phyloP scores from a whole-genome alignment of 164 flowering plant species.

The Nymphaea thermarum region DNA sequence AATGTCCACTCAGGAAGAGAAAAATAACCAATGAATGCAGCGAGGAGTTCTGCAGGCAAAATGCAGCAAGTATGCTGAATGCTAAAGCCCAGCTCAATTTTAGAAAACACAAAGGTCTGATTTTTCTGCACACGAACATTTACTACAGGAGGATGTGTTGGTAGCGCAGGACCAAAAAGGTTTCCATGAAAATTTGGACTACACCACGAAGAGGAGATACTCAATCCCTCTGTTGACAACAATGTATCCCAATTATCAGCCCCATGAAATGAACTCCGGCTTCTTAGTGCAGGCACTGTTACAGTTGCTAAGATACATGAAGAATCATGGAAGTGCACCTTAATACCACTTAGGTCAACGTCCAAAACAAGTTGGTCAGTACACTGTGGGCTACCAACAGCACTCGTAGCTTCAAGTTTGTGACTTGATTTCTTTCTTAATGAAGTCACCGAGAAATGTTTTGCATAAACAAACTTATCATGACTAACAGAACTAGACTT shows the following conservation, averaged over 20 bases:
- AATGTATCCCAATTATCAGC: conserved; percentile 39
- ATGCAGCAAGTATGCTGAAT: conserved; percentile 69
- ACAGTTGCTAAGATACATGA: conserved; percentile 52
- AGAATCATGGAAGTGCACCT: conserved; percentile 70
- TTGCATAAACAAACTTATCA: conserved; percentile 12
- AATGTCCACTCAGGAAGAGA: conserved; percentile 65
- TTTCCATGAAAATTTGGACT: conserved; percentile 19
- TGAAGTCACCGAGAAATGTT: conserved; percentile 10
- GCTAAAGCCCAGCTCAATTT: conserved; percentile 43
- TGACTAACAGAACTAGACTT: conserved; percentile 11
- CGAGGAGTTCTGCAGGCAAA: conserved; percentile 60
- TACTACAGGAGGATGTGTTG: conserved; percentile 38
- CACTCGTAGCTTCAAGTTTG: conserved; percentile 3
- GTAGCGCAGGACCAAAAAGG: conserved; percentile 55
- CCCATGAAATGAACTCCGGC: conserved; percentile 21
- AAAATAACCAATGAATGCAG: conserved; percentile 77
- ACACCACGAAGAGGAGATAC: conserved; percentile 59
- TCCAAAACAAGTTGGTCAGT: conserved; percentile 15
- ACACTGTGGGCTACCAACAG: conserved; percentile 2
- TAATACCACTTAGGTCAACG: conserved; percentile 32
- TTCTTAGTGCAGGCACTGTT: conserved; percentile 30
- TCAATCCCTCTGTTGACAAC: conserved; percentile 45
- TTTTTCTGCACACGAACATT: conserved; percentile 46
- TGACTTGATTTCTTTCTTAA: conserved; percentile 4
- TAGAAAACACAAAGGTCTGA: conserved; percentile 13